Conservation (phyloP, 306 rosid species). For the Alnus rubra region DNA sequence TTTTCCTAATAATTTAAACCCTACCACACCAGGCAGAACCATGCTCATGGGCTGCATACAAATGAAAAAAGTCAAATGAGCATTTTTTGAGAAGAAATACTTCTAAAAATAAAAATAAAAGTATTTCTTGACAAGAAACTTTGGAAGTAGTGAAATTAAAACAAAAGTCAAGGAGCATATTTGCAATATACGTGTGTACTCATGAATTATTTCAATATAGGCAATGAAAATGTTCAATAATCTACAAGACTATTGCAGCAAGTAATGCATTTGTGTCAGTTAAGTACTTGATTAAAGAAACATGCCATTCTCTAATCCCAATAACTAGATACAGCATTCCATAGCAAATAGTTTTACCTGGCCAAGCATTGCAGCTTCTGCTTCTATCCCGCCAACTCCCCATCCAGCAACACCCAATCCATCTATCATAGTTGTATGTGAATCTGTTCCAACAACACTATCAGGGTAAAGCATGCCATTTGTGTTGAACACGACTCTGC, state of each 20-base stretch:
- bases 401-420: conserved; percentile 99
- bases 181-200: not conserved
- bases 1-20: conserved; percentile 81
- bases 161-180: conserved; percentile 8
- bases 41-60: conserved; percentile 91
- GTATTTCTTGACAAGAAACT: conserved; percentile 13
- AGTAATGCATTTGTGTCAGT: not conserved
- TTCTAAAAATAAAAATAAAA: not conserved
- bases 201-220: not conserved
- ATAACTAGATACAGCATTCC: not conserved
- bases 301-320: not conserved
- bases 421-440: conserved; percentile 98
- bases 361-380: conserved; percentile 98
- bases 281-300: not conserved
- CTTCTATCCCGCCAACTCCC: conserved; percentile 99
- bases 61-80: conserved; percentile 13
- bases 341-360: conserved; percentile 59
- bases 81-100: conserved; percentile 7
- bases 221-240: not conserved
- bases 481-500: conserved; percentile 87
- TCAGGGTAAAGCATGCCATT: conserved; percentile 86
- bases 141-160: not conserved
- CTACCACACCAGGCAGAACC: conserved; percentile 98
- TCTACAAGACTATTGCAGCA: not conserved
- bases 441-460: conserved; percentile 96